Evolutionary conservation across 2,329 filamentous ascomycete genomes (phyloP).

Genomic region (Neonectria coccinea): DNA sequence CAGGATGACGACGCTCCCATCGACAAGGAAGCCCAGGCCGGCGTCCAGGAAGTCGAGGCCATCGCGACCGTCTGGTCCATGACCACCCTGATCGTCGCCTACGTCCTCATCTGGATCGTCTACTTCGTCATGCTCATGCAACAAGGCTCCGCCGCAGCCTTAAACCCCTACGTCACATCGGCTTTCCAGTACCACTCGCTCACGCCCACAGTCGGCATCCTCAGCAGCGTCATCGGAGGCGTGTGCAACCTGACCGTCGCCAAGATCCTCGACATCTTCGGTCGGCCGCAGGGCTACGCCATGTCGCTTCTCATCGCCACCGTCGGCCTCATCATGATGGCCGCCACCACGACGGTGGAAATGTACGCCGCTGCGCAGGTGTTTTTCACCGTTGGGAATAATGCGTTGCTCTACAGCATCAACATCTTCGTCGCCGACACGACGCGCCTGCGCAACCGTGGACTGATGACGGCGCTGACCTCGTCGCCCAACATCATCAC

Average conservation of each 20-base stretch:
- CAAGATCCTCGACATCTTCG: slow-evolving; percentile 73
- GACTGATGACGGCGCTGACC: slow-evolving; percentile 48
- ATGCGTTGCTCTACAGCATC: slow-evolving; percentile 46
- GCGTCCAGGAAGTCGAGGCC: not conserved
- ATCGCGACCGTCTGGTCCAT: not conserved
- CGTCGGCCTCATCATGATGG: slow-evolving; percentile 56
- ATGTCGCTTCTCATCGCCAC: slow-evolving; percentile 60
- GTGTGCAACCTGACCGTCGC: slow-evolving; percentile 71
- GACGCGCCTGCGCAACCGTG: slow-evolving; percentile 47
- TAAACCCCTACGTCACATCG: not conserved
- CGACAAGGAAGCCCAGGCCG: not conserved
- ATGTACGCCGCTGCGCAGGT: not conserved
- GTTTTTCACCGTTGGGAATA: slow-evolving; percentile 52
- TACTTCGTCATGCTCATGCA: not conserved
- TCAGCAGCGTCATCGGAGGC: slow-evolving; percentile 63
- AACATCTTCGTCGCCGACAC: slow-evolving; percentile 50
- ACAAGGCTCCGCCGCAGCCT: not conserved
- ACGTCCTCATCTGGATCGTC: not conserved
- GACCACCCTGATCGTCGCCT: not conserved
- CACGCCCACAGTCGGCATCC: slow-evolving; percentile 61
- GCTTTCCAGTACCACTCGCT: slow-evolving; percentile 56
- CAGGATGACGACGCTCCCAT: not conserved
- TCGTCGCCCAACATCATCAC: slow-evolving; percentile 24
- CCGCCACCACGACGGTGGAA: slow-evolving; percentile 1
- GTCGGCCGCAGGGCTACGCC: slow-evolving; percentile 70